phyloP scores from a whole-genome alignment of 108 stramenopile species.

The Skeletonema menzelii region DNA sequence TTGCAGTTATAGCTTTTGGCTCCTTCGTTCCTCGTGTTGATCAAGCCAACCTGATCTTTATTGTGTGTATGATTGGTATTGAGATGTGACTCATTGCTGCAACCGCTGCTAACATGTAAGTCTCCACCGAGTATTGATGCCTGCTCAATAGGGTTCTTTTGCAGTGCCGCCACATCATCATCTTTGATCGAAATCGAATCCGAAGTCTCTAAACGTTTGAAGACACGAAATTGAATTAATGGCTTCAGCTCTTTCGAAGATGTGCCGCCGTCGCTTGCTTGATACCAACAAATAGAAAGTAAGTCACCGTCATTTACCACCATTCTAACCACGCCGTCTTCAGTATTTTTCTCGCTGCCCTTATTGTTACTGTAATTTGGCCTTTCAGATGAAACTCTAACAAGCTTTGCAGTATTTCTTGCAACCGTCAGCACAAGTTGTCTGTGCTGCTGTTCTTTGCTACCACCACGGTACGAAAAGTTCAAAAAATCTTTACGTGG shows the following conservation, averaged over 20 bases:
- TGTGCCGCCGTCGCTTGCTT: neutral
- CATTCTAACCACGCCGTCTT: neutral
- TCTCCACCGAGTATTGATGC: neutral
- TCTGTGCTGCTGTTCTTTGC: neutral
- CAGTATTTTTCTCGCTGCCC: neutral
- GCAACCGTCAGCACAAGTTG: neutral
- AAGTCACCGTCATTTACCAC: constrained; percentile 16
- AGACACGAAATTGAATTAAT: constrained; percentile 17
- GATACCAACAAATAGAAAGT: constrained; percentile 16
- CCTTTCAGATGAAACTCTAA: neutral
- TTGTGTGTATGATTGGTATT: neutral
- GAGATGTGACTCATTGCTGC: neutral
- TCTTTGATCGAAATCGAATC: neutral
- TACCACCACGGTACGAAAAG: constrained; percentile 3
- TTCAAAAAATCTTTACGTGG: constrained; percentile 17
- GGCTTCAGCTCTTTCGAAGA: constrained; percentile 4
- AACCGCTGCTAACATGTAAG: neutral
- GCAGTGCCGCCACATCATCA: neutral
- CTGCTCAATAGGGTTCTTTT: neutral
- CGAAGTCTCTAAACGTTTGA: neutral
- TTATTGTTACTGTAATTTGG: neutral
- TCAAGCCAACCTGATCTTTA: neutral
- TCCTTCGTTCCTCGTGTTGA: neutral
- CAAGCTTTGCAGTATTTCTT: constrained; percentile 3
- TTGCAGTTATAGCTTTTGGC: neutral